Evolutionary conservation across 441 rosid species (phyloP), one percentile per base, ranked within the genome.

Genomic region (Populus trichocarpa): DNA sequence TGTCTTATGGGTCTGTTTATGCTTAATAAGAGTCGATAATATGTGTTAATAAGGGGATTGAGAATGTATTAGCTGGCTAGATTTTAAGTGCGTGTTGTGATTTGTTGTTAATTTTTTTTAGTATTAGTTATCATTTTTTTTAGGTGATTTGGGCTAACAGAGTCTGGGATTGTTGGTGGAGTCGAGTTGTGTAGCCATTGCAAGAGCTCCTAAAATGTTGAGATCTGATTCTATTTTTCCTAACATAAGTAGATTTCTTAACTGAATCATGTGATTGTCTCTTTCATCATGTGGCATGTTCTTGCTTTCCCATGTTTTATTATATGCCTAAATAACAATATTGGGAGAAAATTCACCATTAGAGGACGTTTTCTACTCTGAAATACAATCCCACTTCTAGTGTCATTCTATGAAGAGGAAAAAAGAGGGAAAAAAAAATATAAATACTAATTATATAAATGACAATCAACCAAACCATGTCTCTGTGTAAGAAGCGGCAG

Each of bases 1-100:
- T 95, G 2, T 91, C 98, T 2, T 93, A 83, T 83, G 97, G 96
- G 23, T 86, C 93, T 35, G 94, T 95, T 20, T 90, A 89, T 77
- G 95, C 91, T 63, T 90, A 87, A 77, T 6, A 23, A 32, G 5
- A 13, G 4, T 16, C 11, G 26, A 0, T 46, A 33, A 25, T 42
- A 5, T 2, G 35, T 4, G 33, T 26, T 33, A 67, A 36, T 3
- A 2, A 13, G 28, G 10, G 28, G 35, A 46, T 61, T 8, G 13
- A 38, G 20, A 20, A 74, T 73, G 75, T 76, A 82, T 75, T 25
- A 74, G 77, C 78, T 78, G 79, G 80, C 85, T 74, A 50, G 33
- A 75, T 42, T 36, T 74, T 79, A 66, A 76, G 13, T 65, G 28
- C 26, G 9, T 64, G n/a, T 70, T 73, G 3, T 66, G 14, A 22